Evolutionary conservation across 2,329 filamentous ascomycete genomes (phyloP).

Genomic region (Xylariaceae sp.): DNA sequence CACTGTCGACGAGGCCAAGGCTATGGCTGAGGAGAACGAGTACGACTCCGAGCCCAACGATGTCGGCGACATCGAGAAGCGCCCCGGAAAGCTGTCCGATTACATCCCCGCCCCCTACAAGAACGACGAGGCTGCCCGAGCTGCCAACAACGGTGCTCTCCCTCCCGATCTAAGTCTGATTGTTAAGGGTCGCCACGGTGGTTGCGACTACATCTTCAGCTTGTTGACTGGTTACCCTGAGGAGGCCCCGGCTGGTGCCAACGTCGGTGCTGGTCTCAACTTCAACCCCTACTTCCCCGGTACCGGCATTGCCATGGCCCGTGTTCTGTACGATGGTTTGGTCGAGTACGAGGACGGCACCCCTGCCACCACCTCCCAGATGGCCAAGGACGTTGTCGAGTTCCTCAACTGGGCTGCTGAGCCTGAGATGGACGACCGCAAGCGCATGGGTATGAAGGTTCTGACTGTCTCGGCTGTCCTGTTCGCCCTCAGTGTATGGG

Average conservation of each 20-base stretch:
- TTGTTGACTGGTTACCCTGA: conserved; percentile 96
- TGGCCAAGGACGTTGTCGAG: conserved; percentile 98
- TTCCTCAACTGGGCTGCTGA: conserved; percentile 99
- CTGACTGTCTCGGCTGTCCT: conserved; percentile 73
- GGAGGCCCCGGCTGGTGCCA: conserved; percentile 83
- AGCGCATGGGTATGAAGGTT: conserved; percentile 99
- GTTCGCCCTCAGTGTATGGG: conserved; percentile 86
- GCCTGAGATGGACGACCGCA: conserved; percentile 98
- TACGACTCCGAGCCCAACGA: conserved; percentile 98
- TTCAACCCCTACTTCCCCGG: conserved; percentile 99
- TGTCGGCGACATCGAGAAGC: conserved; percentile 96
- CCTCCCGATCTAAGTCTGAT: conserved; percentile 97
- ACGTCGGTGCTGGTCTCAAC: conserved; percentile 85
- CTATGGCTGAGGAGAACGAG: conserved; percentile 93
- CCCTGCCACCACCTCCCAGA: conserved; percentile 90
- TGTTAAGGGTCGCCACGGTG: conserved; percentile 94
- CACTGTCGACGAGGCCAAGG: conserved; percentile 98
- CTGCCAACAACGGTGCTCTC: conserved; percentile 96
- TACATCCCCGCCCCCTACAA: conserved; percentile 94
- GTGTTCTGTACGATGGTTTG: conserved; percentile 94
- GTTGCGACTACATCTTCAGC: conserved; percentile 97
- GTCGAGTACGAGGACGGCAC: conserved; percentile 98
- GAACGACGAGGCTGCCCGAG: conserved; percentile 97
- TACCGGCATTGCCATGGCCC: conserved; percentile 97
- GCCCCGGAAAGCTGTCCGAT: conserved; percentile 95